phyloP scores from a whole-genome alignment of 495 filamentous ascomycete species.

The Aspergillus nanangensis region DNA sequence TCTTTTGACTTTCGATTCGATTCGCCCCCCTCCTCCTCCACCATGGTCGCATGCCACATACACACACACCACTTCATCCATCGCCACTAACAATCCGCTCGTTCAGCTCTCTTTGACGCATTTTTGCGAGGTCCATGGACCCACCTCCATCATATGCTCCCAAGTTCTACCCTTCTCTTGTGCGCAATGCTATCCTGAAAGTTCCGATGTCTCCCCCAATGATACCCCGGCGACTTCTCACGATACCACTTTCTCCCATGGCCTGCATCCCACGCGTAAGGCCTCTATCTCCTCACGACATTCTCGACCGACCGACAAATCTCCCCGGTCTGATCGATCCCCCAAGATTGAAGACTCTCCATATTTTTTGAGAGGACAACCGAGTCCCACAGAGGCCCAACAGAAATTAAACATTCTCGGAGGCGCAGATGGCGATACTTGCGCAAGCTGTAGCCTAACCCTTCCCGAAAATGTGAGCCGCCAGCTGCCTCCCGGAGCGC shows the following conservation, averaged over 20 bases:
- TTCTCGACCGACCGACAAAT: conserved; percentile 11
- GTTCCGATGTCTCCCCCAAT: conserved; percentile 24
- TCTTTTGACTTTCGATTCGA: neutral
- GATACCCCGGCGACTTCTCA: conserved; percentile 30
- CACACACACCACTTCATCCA: too few relatives aligned
- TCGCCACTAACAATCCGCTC: conserved; percentile 3
- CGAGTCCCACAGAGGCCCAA: conserved; percentile 28
- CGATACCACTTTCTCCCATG: conserved; percentile 19
- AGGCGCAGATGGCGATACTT: conserved; percentile 43
- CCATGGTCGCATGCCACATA: neutral
- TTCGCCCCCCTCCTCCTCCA: too few relatives aligned
- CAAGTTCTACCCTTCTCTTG: conserved; percentile 80
- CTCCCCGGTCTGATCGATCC: conserved; percentile 17
- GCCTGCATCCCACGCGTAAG: conserved; percentile 5
- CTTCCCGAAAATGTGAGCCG: conserved; percentile 51
- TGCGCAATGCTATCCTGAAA: conserved; percentile 57
- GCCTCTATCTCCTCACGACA: conserved; percentile 3
- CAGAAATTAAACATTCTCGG: conserved; percentile 27
- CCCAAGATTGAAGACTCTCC: conserved; percentile 44
- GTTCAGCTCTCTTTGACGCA: conserved; percentile 85
- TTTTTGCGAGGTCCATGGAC: conserved; percentile 94
- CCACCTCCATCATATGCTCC: conserved; percentile 92
- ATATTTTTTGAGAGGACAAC: conserved; percentile 33
- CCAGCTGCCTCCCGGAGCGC: conserved; percentile 49
- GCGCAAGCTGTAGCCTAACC: conserved; percentile 55